Evolutionary conservation across 257 asterid species (phyloP), one percentile per base, ranked within the genome.

Genomic region (Penstemon barbatus): DNA sequence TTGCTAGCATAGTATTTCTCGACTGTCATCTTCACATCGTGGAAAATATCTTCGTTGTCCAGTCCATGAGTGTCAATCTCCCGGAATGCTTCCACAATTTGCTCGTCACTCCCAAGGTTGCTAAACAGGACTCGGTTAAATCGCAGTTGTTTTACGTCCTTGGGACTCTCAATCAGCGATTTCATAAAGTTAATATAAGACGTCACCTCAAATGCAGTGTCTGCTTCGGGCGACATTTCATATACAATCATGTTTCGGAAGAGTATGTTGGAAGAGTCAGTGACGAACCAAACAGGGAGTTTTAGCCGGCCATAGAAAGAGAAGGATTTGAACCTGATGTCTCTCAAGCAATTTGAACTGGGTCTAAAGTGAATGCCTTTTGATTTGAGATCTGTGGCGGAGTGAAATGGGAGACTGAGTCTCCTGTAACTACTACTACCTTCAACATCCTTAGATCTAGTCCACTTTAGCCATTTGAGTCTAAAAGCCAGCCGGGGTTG

Each of bases 111-210:
- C 0, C 79, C 73, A 0, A 83, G 68, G 11, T 8, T 50, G 56
- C 75, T 69, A 42, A 53, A 19, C 19, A 79, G n/a, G 3, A 82
- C 75, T 15, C 41, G 54, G 49, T 49, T 37, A 25, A 74, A 75
- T 18, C 83, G 50, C 57, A 78, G 53, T 53, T 80, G 85, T 41
- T 65, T 75, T 36, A 73, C 86, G 33, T 77, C 87, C 10, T 63
- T 61, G 0, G 78, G 63, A 5, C 48, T 36, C 11, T 61, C 71
- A 0, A 83, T 51, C 3, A 72, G 66, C 9, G 83, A 77, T 62
- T 77, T 80, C 74, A 83, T 77, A 68, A 83, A 56, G 19, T 55
- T 74, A 9, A 83, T 46, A 56, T 67, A 83, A 0, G 80, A 57
- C 1, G 61, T 3, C 39, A 82, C 57, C 4, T 33, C 68, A 1